phyloP scores from a whole-genome alignment of 345 rosid species.

The Populus davidiana region DNA sequence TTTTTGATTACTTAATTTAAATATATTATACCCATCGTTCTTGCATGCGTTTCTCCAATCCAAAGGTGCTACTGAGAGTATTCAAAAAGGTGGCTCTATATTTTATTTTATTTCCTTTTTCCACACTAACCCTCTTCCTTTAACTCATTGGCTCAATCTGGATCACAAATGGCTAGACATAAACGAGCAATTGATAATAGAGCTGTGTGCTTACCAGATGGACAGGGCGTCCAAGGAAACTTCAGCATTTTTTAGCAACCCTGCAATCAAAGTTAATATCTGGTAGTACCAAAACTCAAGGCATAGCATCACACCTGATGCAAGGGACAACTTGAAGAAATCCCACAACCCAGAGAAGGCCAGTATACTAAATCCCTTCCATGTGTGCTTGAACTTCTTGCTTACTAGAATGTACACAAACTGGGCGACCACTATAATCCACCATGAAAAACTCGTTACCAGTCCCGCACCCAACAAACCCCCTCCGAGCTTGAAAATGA shows the following conservation, averaged over 20 bases:
- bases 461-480: slow-evolving; percentile 24
- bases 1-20: too few species aligned
- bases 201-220: slow-evolving; percentile 11
- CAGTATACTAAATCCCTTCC: slow-evolving; percentile 16
- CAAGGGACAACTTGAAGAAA: slow-evolving; percentile 25
- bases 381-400: slow-evolving; percentile 11
- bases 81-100: too few species aligned
- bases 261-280: slow-evolving; percentile 22
- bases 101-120: too few species aligned
- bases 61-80: too few species aligned
- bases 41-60: too few species aligned
- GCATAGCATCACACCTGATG: slow-evolving; percentile 28
- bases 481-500: slow-evolving; percentile 10
- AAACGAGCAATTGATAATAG: too few species aligned
- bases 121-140: too few species aligned
- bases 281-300: slow-evolving; percentile 29
- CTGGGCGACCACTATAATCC: slow-evolving; percentile 23
- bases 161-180: too few species aligned
- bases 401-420: slow-evolving; percentile 18
- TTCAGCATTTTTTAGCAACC: slow-evolving; percentile 20
- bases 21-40: too few species aligned
- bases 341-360: slow-evolving; percentile 21
- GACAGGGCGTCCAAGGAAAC: slow-evolving; percentile 25
- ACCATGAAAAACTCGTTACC: slow-evolving; percentile 24
- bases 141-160: too few species aligned